Conservation (phyloP, 805 yeast genomes). For the Monosporozyma solicola region DNA sequence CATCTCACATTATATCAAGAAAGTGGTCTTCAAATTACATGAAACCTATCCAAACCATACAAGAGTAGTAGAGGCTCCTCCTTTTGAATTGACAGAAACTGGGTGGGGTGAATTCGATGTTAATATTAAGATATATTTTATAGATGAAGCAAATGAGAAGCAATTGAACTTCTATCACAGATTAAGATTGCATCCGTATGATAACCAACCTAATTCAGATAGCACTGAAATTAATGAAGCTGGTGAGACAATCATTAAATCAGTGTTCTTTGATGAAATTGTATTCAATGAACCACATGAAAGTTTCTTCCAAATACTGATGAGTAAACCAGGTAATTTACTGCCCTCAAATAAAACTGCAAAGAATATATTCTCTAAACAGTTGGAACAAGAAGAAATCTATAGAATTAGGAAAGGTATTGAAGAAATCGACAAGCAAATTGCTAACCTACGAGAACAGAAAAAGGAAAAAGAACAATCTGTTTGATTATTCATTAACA, state of each 20-base stretch:
- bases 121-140: constrained; percentile 76
- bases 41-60: constrained; percentile 86
- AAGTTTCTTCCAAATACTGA: constrained; percentile 66
- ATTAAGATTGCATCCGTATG: constrained; percentile 83
- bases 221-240: constrained; percentile 7
- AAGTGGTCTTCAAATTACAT: constrained; percentile 89
- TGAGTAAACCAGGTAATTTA: constrained; percentile 54
- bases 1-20: constrained; percentile 68
- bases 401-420: constrained; percentile 44
- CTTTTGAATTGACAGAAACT: constrained; percentile 90
- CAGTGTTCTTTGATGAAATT: constrained; percentile 73
- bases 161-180: constrained; percentile 80
- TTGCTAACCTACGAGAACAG: constrained; percentile 34
- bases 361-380: constrained; percentile 35
- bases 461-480: constrained; percentile 24
- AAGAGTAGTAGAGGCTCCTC: constrained; percentile 82
- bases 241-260: constrained; percentile 36
- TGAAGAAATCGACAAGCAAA: constrained; percentile 37
- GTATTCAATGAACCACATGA: constrained; percentile 97
- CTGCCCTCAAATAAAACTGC: constrained; percentile 35
- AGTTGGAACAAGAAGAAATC: constrained; percentile 57
- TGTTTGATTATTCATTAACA: constrained; percentile 4
- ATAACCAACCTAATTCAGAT: constrained; percentile 14
- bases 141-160: constrained; percentile 82
- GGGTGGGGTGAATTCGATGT: constrained; percentile 99